These are phyloP conservation scores for Thamnidium elegans DNA, from an alignment of 192 early-diverging fungal genomes.

Conservation along the genomic window DNA sequence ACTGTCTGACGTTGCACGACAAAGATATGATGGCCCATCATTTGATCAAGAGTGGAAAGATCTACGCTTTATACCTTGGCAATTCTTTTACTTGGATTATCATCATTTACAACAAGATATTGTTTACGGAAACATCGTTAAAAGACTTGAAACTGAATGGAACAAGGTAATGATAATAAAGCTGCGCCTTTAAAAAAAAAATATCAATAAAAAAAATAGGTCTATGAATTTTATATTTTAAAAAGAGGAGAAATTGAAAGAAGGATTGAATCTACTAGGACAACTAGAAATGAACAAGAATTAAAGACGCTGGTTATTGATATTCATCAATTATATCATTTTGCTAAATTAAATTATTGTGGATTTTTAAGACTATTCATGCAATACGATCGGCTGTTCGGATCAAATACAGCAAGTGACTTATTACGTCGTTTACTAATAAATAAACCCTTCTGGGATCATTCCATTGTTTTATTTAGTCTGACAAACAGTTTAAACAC, in stretches of 20 bases:
- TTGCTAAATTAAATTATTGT: conserved; percentile 15
- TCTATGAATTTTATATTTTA: conserved; percentile 12
- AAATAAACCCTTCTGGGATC: conserved; percentile 4
- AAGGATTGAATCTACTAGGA: not conserved
- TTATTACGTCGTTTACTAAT: not conserved
- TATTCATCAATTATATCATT: conserved; percentile 5
- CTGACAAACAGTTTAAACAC: not conserved
- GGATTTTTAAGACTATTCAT: conserved; percentile 9
- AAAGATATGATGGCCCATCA: not conserved
- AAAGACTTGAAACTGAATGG: conserved; percentile 1
- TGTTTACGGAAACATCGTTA: not conserved
- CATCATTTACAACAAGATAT: conserved; percentile 1
- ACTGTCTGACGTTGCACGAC: conserved; percentile 3
- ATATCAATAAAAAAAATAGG: conserved; percentile 4
- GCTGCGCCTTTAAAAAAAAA: conserved; percentile 1
- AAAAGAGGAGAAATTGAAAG: conserved; percentile 23
- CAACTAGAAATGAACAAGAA: not conserved
- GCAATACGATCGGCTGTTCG: conserved; percentile 2
- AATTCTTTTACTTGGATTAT: conserved; percentile 19
- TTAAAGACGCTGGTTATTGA: not conserved
- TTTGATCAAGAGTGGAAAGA: conserved; percentile 13
- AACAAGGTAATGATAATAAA: conserved; percentile 12
- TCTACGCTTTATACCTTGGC: not conserved
- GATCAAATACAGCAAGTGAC: not conserved
- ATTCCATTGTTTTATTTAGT: not conserved